Percentiles rank a stretch among this genome's conserved stretches.
Conservation (phyloP, 495 filamentous ascomycete genomes). For the Penicillium riverlandense region DNA sequence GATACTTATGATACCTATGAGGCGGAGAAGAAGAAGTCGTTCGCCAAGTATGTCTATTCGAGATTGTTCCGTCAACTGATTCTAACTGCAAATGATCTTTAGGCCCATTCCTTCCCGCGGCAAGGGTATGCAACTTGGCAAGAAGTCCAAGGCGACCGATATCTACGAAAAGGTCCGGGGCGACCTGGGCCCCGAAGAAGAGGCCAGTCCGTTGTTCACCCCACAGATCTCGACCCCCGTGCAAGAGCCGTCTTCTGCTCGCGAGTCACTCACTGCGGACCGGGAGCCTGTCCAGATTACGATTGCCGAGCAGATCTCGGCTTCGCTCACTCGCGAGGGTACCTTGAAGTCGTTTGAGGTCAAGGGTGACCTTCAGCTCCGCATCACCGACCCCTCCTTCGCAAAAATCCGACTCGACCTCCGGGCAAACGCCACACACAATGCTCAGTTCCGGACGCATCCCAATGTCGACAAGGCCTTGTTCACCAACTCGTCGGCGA, state of each 20-base stretch:
- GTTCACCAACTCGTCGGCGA: constrained; percentile 68
- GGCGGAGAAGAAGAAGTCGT: constrained; percentile 90
- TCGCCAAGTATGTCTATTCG: constrained; percentile 51
- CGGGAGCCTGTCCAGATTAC: constrained; percentile 79
- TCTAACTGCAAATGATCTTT: constrained; percentile 8
- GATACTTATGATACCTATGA: constrained; percentile 91
- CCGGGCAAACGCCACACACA: constrained; percentile 61
- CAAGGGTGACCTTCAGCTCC: constrained; percentile 83
- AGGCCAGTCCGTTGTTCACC: constrained; percentile 69
- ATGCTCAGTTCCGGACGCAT: constrained; percentile 84
- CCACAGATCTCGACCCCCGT: constrained; percentile 46
- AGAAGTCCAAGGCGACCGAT: constrained; percentile 93
- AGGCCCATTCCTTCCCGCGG: constrained; percentile 68
- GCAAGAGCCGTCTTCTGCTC: constrained; percentile 52
- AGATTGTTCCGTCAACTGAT: not conserved
- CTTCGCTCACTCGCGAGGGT: constrained; percentile 80
- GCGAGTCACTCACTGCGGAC: constrained; percentile 58
- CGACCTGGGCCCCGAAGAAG: constrained; percentile 76
- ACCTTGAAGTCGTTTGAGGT: constrained; percentile 74
- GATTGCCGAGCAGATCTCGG: constrained; percentile 79
- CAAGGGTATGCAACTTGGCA: constrained; percentile 97
- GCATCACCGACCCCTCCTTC: constrained; percentile 77
- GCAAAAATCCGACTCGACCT: constrained; percentile 84
- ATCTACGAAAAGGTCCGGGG: constrained; percentile 94
- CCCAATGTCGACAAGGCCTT: constrained; percentile 86